A percentile compares a stretch with the other conserved stretches of the same genome.
Evolutionary conservation across 2,329 filamentous ascomycete species (phyloP).

Genomic region (Fusarium virguliforme): DNA sequence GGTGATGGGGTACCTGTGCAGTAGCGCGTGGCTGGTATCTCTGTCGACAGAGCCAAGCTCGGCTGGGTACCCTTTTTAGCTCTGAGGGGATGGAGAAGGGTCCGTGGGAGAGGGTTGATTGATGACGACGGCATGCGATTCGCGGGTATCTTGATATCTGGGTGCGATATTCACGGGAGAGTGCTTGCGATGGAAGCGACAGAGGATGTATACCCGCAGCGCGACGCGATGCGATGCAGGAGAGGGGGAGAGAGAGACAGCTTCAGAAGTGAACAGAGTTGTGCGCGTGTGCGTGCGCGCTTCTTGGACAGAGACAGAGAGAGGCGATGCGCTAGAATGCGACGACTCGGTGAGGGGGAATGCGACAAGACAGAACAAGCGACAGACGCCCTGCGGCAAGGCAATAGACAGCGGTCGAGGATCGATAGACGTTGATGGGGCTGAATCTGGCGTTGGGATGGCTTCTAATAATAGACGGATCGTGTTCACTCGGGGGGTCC

Average conservation of each 20-base stretch:
- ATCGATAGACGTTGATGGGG: slow-evolving; percentile 50
- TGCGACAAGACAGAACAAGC: slow-evolving; percentile 9
- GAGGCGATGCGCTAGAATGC: slow-evolving; percentile 13
- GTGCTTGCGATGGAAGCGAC: slow-evolving; percentile 24
- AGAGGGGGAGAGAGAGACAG: neutral
- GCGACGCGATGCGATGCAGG: slow-evolving; percentile 36
- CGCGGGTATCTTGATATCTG: slow-evolving; percentile 25
- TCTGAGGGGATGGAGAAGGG: slow-evolving; percentile 33
- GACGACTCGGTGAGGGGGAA: slow-evolving; percentile 11
- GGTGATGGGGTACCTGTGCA: slow-evolving; percentile 42
- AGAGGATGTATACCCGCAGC: slow-evolving; percentile 18
- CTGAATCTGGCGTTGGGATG: slow-evolving; percentile 53
- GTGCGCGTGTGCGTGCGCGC: slow-evolving; percentile 22
- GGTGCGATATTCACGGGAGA: slow-evolving; percentile 18
- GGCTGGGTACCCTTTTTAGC: slow-evolving; percentile 35
- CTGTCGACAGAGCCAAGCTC: slow-evolving; percentile 28
- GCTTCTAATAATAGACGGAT: slow-evolving; percentile 55
- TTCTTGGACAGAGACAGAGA: slow-evolving; percentile 19
- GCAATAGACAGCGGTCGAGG: slow-evolving; percentile 28
- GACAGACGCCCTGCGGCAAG: neutral
- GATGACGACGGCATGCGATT: slow-evolving; percentile 36
- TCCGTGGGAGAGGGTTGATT: slow-evolving; percentile 21
- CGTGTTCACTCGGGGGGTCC: slow-evolving; percentile 49
- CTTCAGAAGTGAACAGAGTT: neutral
- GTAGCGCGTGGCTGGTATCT: slow-evolving; percentile 42